A percentile compares a stretch with the other conserved stretches of the same genome.
phyloP scores from a whole-genome alignment of 2,329 filamentous ascomycete genomes.

The Ophiostoma pallidulum region DNA sequence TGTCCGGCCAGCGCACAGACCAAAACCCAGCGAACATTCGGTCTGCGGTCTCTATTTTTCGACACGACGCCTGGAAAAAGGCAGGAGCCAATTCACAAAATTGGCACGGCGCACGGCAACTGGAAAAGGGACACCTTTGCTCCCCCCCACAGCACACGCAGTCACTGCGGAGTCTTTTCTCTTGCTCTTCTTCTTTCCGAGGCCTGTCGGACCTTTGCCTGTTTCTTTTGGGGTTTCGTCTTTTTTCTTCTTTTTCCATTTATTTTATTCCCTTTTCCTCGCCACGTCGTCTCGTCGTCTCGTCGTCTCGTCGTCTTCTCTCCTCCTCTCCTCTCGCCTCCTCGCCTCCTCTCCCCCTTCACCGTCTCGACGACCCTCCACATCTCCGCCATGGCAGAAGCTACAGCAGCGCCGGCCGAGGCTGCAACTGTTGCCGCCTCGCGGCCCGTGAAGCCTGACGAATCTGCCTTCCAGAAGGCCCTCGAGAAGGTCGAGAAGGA shows the following conservation, averaged over 20 bases:
- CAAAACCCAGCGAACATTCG: neutral
- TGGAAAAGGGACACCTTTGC: neutral
- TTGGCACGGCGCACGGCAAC: neutral
- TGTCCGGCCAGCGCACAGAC: neutral
- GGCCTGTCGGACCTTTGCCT: neutral
- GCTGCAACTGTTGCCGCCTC: conserved; percentile 36
- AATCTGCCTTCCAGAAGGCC: conserved; percentile 70
- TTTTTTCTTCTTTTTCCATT: neutral
- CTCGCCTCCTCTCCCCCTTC: neutral
- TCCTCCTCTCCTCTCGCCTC: neutral
- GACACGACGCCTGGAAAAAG: neutral
- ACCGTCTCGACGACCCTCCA: neutral
- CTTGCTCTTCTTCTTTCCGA: too few relatives aligned
- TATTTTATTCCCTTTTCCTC: neutral
- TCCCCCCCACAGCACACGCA: neutral
- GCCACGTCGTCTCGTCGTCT: neutral
- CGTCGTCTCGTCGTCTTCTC: neutral
- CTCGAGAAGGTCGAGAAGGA: conserved; percentile 80
- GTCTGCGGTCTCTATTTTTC: conserved; percentile 2
- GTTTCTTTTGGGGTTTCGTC: neutral
- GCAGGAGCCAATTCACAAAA: neutral
- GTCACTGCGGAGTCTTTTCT: neutral
- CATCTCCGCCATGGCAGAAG: conserved; percentile 37
- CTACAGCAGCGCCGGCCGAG: conserved; percentile 24
- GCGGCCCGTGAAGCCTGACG: conserved; percentile 80